Percentiles rank a stretch among this genome's conserved stretches.
phyloP scores from a whole-genome alignment of 192 early-diverging fungal species.

The Coemansia umbellata region DNA sequence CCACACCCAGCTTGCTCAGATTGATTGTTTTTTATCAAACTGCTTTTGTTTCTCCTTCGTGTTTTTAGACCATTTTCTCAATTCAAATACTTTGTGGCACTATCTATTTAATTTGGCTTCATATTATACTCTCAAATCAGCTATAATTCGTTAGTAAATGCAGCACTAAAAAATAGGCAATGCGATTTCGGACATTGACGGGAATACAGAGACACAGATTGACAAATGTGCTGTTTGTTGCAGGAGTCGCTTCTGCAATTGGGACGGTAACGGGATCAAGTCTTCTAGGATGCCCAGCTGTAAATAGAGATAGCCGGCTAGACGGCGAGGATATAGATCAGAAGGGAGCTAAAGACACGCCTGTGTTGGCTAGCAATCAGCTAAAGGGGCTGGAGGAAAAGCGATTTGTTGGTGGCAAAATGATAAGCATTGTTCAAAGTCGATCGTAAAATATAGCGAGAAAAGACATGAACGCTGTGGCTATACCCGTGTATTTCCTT shows the following conservation, averaged over 20 bases:
- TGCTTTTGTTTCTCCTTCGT: too few relatives aligned
- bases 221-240: constrained; percentile 45
- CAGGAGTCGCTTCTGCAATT: constrained; percentile 38
- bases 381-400: constrained; percentile 12
- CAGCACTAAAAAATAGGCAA: neutral
- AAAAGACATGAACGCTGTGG: too few relatives aligned
- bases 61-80: too few relatives aligned
- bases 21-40: too few relatives aligned
- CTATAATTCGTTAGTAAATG: too few relatives aligned
- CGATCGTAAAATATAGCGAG: too few relatives aligned
- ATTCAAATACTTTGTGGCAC: too few relatives aligned
- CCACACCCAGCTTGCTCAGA: too few relatives aligned
- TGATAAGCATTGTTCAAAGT: too few relatives aligned
- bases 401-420: constrained; percentile 16
- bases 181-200: constrained; percentile 47
- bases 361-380: neutral
- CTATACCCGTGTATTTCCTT: too few relatives aligned
- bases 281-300: constrained; percentile 47
- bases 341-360: neutral
- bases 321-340: constrained; percentile 11
- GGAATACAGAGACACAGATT: constrained; percentile 42
- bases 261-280: constrained; percentile 47
- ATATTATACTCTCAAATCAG: too few relatives aligned
- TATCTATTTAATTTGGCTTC: too few relatives aligned
- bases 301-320: constrained; percentile 29